phyloP scores from a whole-genome alignment of 345 rosid genomes.

The Alliaria petiolata region DNA sequence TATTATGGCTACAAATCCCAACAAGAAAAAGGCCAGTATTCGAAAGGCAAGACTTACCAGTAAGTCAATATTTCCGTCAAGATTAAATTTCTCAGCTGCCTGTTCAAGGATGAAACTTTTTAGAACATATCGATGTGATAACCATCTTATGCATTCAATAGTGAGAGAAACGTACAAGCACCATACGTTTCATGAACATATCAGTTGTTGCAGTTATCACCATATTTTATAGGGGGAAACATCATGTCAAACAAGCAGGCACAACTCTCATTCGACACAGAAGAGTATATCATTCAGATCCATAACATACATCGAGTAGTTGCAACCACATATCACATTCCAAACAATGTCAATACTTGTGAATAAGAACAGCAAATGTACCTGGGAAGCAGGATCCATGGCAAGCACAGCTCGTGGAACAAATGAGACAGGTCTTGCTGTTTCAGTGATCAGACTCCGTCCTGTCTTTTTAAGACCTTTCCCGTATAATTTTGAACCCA shows the following conservation, averaged over 20 bases:
- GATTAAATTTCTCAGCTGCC: constrained; percentile 64
- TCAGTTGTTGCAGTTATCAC: neutral
- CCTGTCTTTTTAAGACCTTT: constrained; percentile 37
- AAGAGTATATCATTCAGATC: neutral
- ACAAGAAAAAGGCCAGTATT: constrained; percentile 1
- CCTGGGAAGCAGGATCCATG: constrained; percentile 71
- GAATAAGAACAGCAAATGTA: constrained; percentile 10
- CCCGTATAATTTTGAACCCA: constrained; percentile 46
- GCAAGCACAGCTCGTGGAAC: constrained; percentile 67
- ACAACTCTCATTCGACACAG: neutral
- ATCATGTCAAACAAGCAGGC: neutral
- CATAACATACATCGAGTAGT: neutral
- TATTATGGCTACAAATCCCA: constrained; percentile 1
- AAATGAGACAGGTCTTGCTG: constrained; percentile 33
- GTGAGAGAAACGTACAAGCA: neutral
- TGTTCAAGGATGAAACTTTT: constrained; percentile 40
- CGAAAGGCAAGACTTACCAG: constrained; percentile 45
- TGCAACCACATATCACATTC: neutral
- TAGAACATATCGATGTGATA: constrained; percentile 19
- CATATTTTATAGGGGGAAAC: neutral
- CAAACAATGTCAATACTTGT: neutral
- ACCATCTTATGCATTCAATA: constrained; percentile 9
- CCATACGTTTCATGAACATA: neutral
- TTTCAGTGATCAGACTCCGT: constrained; percentile 34
- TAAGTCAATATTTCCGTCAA: constrained; percentile 77